Conservation (phyloP, 2,329 filamentous ascomycete species). For the Aspergillus amoenus region DNA sequence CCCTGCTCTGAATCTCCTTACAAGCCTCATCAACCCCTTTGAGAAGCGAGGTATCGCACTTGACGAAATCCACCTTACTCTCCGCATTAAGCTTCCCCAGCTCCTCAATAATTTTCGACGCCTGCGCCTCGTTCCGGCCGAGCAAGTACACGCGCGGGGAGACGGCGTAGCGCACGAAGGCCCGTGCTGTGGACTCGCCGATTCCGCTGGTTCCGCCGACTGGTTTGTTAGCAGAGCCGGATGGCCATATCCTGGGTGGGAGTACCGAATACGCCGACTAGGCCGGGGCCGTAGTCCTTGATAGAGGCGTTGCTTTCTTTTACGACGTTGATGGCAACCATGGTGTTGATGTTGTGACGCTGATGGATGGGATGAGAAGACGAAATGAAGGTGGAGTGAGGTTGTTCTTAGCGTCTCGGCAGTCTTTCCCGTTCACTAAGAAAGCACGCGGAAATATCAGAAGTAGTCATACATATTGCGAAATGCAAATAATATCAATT, state of each 20-base stretch:
- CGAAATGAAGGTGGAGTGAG: constrained; percentile 7
- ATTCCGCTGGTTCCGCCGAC: constrained; percentile 21
- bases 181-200: constrained; percentile 4
- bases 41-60: constrained; percentile 51
- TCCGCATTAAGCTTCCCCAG: constrained; percentile 45
- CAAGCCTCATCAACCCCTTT: constrained; percentile 53
- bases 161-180: constrained; percentile 32
- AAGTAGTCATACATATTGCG: no score
- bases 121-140: constrained; percentile 43
- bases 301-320: not conserved
- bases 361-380: not conserved
- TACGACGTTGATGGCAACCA: not conserved
- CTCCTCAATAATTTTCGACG: constrained; percentile 44
- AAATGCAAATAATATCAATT: no score
- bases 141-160: constrained; percentile 54
- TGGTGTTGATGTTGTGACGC: not conserved
- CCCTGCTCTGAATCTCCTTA: constrained; percentile 39
- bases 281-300: not conserved
- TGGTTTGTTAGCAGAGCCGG: not conserved
- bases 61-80: constrained; percentile 50
- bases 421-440: no score
- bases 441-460: no score
- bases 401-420: no score
- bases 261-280: not conserved
- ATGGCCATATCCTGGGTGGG: no score